phyloP scores from a whole-genome alignment of 2,329 filamentous ascomycete genomes.

The Aspergillus ochraceus region DNA sequence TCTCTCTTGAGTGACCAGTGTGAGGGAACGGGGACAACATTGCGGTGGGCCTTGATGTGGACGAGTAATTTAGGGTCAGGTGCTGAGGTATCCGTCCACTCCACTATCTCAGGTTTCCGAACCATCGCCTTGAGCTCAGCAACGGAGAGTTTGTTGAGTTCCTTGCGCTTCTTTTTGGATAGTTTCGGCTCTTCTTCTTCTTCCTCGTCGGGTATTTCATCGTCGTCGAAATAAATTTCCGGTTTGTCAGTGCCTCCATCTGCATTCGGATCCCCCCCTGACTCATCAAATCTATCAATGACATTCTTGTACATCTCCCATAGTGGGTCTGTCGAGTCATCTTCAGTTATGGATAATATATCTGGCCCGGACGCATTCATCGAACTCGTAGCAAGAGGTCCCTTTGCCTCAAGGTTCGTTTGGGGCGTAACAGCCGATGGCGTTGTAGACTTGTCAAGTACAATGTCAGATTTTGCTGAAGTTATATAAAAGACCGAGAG shows the following conservation, averaged over 20 bases:
- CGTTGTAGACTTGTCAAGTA: slow-evolving; percentile 30
- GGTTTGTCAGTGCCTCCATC: slow-evolving; percentile 74
- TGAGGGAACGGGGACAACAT: slow-evolving; percentile 88
- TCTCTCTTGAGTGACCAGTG: slow-evolving; percentile 98
- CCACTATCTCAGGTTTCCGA: slow-evolving; percentile 86
- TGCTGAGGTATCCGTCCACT: slow-evolving; percentile 95
- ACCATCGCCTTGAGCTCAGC: slow-evolving; percentile 94
- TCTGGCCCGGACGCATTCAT: slow-evolving; percentile 47
- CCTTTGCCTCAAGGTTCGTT: slow-evolving; percentile 9
- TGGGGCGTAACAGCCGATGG: slow-evolving; percentile 1
- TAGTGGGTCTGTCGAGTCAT: slow-evolving; percentile 70
- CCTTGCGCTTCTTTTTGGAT: slow-evolving; percentile 94
- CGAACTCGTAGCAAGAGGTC: slow-evolving; percentile 11
- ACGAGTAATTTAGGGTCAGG: slow-evolving; percentile 85
- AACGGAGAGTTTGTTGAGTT: slow-evolving; percentile 86
- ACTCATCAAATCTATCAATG: slow-evolving; percentile 74
- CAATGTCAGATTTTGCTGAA: neutral
- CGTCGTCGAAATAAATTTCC: slow-evolving; percentile 77
- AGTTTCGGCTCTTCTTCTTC: slow-evolving; percentile 66
- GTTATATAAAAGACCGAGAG: neutral
- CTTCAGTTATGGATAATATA: slow-evolving; percentile 38
- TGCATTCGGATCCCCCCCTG: slow-evolving; percentile 62
- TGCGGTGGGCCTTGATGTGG: slow-evolving; percentile 91
- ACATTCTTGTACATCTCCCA: slow-evolving; percentile 83
- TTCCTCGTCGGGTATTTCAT: slow-evolving; percentile 79